Evolutionary conservation across 2,329 filamentous ascomycete species (phyloP), one percentile per base, ranked within the genome.

Genomic region (Apiospora hydei): DNA sequence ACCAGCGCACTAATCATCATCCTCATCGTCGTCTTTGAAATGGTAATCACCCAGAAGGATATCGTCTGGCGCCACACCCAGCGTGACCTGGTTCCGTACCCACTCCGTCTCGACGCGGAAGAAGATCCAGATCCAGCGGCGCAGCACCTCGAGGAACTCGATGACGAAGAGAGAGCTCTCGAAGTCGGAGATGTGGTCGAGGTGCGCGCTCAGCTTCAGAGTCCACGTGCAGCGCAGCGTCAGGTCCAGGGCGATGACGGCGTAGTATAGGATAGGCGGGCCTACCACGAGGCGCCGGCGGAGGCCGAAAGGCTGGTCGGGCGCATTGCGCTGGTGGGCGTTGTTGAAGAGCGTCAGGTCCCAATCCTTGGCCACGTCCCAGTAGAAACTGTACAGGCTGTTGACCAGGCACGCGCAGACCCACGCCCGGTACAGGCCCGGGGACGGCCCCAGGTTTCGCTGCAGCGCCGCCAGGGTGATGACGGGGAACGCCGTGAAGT

Each of bases 321-420:
- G 87, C 14, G 88, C 86, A 75, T 86, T 86, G 74, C 92, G 89
- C 74, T 51, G 68, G 30, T 89, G 86, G 49, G 83, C 83, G 18
- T 84, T 81, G 1, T 86, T 81, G 79, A 98, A 93, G 18, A 98
- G 87, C 0, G 93, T 94, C 74, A 99, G 87, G 80, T 98, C 96
- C 96, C 96, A 99, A 85, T 99, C 96, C 84, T 95, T 96, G 71
- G 94, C 88, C 43, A 98, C 91, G 78, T 99, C 96, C 96, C 96
- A 99, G 86, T 96, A 99, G 85, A 98, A 98, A n/a, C 93, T 95
- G 84, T 98, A 99, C 64, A 93, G 86, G 18, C 94, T 97, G 82
- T 99, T 98, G 77, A 96, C 80, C 46, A 94, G 85, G 43, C 94
- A 93, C 61, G 92, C 92, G 47, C 88, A 83, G 43, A 97, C 85